phyloP scores from a whole-genome alignment of 352 stramenopile genomes.

The Pythium periplocum region DNA sequence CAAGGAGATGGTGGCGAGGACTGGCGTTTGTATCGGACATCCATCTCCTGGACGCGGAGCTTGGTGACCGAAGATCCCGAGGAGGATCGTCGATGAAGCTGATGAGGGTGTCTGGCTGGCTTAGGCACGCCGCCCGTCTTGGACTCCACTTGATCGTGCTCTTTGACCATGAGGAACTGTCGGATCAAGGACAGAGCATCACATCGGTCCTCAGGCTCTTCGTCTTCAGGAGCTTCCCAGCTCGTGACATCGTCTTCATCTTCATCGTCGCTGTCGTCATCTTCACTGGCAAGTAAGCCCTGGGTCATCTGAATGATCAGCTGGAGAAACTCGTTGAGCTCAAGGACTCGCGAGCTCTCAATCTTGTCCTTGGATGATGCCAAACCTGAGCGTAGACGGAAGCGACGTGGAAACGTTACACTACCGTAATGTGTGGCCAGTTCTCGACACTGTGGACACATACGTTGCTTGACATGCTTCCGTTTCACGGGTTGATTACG shows the following conservation, averaged over 20 bases:
- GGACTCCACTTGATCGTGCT: slow-evolving; percentile 28
- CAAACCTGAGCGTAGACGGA: slow-evolving; percentile 40
- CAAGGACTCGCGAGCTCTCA: slow-evolving; percentile 43
- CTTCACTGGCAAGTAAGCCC: slow-evolving; percentile 49
- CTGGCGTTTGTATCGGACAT: slow-evolving; percentile 36
- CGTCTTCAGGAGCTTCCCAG: not conserved
- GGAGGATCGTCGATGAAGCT: slow-evolving; percentile 20
- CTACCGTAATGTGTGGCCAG: slow-evolving; percentile 35
- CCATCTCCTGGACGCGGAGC: slow-evolving; percentile 54
- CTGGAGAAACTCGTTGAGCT: slow-evolving; percentile 61
- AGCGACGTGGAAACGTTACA: slow-evolving; percentile 51
- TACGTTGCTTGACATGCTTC: not conserved
- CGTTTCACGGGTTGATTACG: not conserved
- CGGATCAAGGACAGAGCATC: slow-evolving; percentile 41
- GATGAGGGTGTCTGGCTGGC: not conserved
- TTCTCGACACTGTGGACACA: slow-evolving; percentile 43
- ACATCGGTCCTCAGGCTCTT: slow-evolving; percentile 17
- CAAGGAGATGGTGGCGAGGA: slow-evolving; percentile 18
- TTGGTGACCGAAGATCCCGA: slow-evolving; percentile 35
- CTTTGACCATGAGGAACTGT: slow-evolving; percentile 63
- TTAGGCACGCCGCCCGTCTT: not conserved
- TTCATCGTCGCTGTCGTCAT: slow-evolving; percentile 35
- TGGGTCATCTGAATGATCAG: slow-evolving; percentile 64
- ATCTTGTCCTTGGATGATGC: slow-evolving; percentile 47
- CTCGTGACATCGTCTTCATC: slow-evolving; percentile 3